A percentile compares a stretch with the other conserved stretches of the same genome.
Conservation (phyloP, 768 basidiomycete species). For the Flagelloscypha sp. region DNA sequence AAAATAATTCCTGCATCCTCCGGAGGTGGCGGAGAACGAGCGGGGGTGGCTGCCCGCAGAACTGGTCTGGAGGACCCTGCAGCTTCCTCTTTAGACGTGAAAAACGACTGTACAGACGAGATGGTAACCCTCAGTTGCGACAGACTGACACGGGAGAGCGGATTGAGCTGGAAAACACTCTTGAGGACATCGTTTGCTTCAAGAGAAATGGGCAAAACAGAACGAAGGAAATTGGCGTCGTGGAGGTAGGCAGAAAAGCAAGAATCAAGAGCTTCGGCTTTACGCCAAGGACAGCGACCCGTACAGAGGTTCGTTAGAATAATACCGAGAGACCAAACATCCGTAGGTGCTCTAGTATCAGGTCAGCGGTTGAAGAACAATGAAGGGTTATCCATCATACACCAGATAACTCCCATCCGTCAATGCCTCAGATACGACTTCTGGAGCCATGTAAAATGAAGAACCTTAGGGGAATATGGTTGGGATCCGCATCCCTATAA, state of each 20-base stretch:
- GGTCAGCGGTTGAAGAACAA: too few species aligned
- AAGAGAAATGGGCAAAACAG: conserved; percentile 65
- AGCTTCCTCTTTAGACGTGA: conserved; percentile 44
- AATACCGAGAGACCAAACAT: conserved; percentile 70
- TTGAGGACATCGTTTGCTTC: conserved; percentile 60
- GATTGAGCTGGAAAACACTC: conserved; percentile 63
- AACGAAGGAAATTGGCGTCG: conserved; percentile 54
- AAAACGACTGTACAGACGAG: conserved; percentile 50
- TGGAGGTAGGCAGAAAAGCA: conserved; percentile 58
- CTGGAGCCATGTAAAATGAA: conserved; percentile 20
- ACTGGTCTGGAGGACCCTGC: conserved; percentile 18
- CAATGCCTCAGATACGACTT: too few species aligned
- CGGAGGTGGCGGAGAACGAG: too few species aligned
- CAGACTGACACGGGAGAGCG: conserved; percentile 53
- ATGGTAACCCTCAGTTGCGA: conserved; percentile 51
- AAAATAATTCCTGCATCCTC: too few species aligned
- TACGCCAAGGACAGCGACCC: conserved; percentile 71
- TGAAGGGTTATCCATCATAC: too few species aligned
- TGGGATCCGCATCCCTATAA: too few species aligned
- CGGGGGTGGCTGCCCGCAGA: too few species aligned
- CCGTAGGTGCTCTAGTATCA: too few species aligned
- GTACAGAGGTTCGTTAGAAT: conserved; percentile 80
- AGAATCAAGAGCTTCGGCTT: conserved; percentile 57
- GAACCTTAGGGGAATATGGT: conserved; percentile 14
- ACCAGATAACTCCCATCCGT: too few species aligned